Evolutionary conservation across 1,139 yeast species (phyloP).

Genomic region (Saccharomyces uvarum): DNA sequence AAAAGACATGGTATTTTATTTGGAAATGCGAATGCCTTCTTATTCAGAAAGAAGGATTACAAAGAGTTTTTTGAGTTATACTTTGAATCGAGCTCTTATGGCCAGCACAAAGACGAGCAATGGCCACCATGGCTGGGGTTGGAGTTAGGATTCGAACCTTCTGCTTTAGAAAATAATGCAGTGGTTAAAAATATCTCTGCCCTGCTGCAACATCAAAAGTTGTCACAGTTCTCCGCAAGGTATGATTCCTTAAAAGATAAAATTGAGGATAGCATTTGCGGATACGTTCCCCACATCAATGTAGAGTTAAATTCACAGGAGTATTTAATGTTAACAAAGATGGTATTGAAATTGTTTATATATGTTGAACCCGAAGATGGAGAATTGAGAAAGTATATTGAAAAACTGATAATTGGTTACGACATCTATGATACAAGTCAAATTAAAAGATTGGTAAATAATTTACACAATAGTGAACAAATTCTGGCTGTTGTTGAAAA

Average conservation of each 20-base stretch:
- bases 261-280: conserved; percentile 39
- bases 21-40: conserved; percentile 64
- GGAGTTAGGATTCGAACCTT: conserved; percentile 71
- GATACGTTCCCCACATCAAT: conserved; percentile 64
- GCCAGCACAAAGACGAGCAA: conserved; percentile 30
- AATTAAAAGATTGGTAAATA: conserved; percentile 45
- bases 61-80: conserved; percentile 38
- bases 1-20: conserved; percentile 62
- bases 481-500: conserved; percentile 41
- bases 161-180: conserved; percentile 46
- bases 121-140: conserved; percentile 88
- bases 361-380: conserved; percentile 58
- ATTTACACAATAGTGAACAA: conserved; percentile 50
- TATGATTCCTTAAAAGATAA: conserved; percentile 29
- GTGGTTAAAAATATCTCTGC: conserved; percentile 59
- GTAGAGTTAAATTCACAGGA: conserved; percentile 68
- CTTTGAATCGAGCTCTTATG: conserved; percentile 39
- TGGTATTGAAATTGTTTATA: conserved; percentile 57
- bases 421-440: conserved; percentile 57
- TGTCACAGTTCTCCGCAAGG: conserved; percentile 26
- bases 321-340: conserved; percentile 57
- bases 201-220: conserved; percentile 48
- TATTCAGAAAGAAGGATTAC: conserved; percentile 46
- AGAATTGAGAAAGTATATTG: conserved; percentile 50
- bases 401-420: conserved; percentile 59